These are phyloP conservation scores for Cyclostephanos tholiformis DNA, from an alignment of 108 stramenopile species.

Conservation along the genomic window DNA sequence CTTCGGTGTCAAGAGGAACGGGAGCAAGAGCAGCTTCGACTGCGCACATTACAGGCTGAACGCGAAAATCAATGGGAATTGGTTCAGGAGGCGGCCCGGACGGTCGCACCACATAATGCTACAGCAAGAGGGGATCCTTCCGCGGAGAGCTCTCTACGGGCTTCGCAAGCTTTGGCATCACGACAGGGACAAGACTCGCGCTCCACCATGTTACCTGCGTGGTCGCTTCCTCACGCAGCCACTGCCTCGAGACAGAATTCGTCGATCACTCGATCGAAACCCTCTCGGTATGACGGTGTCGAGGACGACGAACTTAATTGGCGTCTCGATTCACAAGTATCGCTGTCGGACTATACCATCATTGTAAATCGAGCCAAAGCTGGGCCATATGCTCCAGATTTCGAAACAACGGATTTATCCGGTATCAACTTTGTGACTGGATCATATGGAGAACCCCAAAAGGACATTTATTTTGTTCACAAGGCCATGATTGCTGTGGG, in stretches of 20 bases:
- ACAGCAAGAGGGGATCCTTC: conserved; percentile 6
- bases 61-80: conserved; percentile 18
- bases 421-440: conserved; percentile 34
- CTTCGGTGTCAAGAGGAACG: conserved; percentile 12
- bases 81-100: conserved; percentile 3
- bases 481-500: conserved; percentile 54
- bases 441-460: conserved; percentile 19
- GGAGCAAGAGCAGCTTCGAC: conserved; percentile 12
- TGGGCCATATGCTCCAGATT: conserved; percentile 44
- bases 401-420: conserved; percentile 26
- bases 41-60: conserved; percentile 24
- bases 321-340: conserved; percentile 47
- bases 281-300: conserved; percentile 39
- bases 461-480: conserved; percentile 47
- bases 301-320: conserved; percentile 51
- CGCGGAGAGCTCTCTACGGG: background rate
- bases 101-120: background rate
- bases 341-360: conserved; percentile 47
- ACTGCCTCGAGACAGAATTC: background rate
- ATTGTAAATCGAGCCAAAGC: conserved; percentile 44
- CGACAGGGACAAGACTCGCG: conserved; percentile 2
- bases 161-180: conserved; percentile 10
- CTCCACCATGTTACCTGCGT: background rate
- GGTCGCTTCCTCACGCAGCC: conserved; percentile 4
- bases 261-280: conserved; percentile 12